phyloP scores from a whole-genome alignment of 2,329 filamentous ascomycete genomes.

The Xylariaceae sp. region DNA sequence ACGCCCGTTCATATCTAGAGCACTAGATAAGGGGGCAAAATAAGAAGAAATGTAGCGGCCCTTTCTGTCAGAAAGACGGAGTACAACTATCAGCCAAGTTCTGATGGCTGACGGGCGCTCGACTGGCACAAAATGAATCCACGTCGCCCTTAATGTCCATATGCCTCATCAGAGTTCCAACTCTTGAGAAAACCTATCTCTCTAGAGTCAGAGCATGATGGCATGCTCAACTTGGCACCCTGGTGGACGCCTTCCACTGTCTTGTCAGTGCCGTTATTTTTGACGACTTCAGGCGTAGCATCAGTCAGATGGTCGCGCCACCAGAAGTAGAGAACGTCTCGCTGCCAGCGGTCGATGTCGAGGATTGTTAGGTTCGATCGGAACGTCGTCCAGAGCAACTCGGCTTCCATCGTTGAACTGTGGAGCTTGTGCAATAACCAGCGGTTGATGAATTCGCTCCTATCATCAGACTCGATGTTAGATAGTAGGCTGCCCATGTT shows the following conservation, averaged over 20 bases:
- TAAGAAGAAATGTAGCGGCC: not conserved
- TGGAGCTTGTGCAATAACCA: conserved; percentile 51
- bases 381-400: conserved; percentile 39
- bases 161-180: conserved; percentile 20
- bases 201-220: conserved; percentile 23
- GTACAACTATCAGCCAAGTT: not conserved
- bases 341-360: conserved; percentile 38
- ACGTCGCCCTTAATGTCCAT: no score
- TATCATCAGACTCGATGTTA: conserved; percentile 32
- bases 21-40: no score
- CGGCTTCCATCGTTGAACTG: conserved; percentile 41
- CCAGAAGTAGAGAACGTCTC: conserved; percentile 40
- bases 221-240: conserved; percentile 7
- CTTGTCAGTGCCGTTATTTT: conserved; percentile 19
- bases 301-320: conserved; percentile 33
- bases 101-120: no score
- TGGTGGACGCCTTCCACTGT: conserved; percentile 18
- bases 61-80: conserved; percentile 12
- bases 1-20: no score
- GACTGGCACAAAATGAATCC: no score
- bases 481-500: conserved; percentile 41
- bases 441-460: conserved; percentile 44
- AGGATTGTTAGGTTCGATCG: conserved; percentile 30
- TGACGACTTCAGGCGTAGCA: conserved; percentile 14
- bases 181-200: conserved; percentile 20